A percentile compares a stretch with the other conserved stretches of the same genome.
phyloP scores from a whole-genome alignment of 306 rosid genomes.

The Gynostemma pentaphyllum region DNA sequence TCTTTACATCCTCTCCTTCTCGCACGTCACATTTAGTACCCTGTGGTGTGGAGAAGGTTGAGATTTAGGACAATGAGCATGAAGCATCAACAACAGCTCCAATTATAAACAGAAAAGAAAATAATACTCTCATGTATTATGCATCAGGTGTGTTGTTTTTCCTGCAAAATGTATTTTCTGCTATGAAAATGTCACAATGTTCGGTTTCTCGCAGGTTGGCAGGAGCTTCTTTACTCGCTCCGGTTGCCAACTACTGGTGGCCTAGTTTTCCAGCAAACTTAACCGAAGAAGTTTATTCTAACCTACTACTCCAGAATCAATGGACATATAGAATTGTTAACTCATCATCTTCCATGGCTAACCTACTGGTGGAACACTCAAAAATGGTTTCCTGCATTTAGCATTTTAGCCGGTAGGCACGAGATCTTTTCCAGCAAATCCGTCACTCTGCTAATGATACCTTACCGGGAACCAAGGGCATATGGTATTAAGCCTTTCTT shows the following conservation, averaged over 20 bases:
- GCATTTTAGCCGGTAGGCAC: conserved; percentile 13
- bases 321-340: conserved; percentile 63
- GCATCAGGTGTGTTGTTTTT: not conserved
- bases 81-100: conserved; percentile 16
- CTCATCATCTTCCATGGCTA: conserved; percentile 69
- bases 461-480: not conserved
- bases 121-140: not conserved
- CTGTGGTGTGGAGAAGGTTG: conserved; percentile 31
- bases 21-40: conserved; percentile 79
- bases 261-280: conserved; percentile 57
- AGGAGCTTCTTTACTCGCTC: conserved; percentile 57
- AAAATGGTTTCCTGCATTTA: conserved; percentile 47
- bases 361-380: conserved; percentile 92
- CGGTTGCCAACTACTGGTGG: conserved; percentile 76
- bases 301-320: conserved; percentile 31
- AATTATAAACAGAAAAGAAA: not conserved
- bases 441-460: not conserved
- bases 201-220: conserved; percentile 29
- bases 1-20: conserved; percentile 71
- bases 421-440: conserved; percentile 7
- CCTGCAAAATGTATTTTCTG: not conserved
- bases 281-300: conserved; percentile 30
- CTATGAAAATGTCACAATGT: not conserved
- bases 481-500: not conserved
- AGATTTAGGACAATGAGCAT: conserved; percentile 13